phyloP scores from a whole-genome alignment of 1,139 yeast species.

The Suhomyces ambrosiae region DNA sequence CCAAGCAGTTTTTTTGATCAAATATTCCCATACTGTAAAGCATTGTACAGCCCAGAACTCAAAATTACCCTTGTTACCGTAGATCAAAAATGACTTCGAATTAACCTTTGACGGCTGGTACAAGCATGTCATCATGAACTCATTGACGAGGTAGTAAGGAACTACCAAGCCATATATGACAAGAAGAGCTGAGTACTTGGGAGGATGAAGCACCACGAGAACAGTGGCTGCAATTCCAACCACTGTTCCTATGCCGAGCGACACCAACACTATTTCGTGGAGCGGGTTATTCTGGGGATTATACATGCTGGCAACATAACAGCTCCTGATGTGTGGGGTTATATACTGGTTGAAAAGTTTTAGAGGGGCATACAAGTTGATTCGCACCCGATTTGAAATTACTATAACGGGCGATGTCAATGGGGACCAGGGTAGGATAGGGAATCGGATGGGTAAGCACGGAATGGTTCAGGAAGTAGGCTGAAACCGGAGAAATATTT shows the following conservation, averaged over 20 bases:
- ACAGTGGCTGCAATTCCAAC: conserved; percentile 16
- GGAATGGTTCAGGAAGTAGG: too few species aligned
- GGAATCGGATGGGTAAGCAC: too few species aligned
- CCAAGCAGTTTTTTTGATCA: conserved; percentile 11
- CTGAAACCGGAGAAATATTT: too few species aligned
- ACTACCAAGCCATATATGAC: conserved; percentile 25
- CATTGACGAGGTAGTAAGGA: conserved; percentile 30
- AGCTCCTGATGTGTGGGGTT: too few species aligned
- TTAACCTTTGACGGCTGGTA: conserved; percentile 32
- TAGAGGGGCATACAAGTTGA: too few species aligned
- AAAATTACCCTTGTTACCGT: conserved; percentile 39
- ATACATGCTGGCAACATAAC: too few species aligned
- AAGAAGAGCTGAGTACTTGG: conserved; percentile 10
- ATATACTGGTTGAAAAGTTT: not conserved
- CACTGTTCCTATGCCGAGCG: conserved; percentile 25
- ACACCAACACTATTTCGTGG: conserved; percentile 25
- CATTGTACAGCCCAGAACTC: conserved; percentile 36
- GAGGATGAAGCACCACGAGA: not conserved
- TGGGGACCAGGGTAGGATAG: not conserved
- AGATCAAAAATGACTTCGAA: conserved; percentile 38
- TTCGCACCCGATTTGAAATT: too few species aligned
- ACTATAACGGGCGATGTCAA: conserved; percentile 4
- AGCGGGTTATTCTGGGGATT: conserved; percentile 24
- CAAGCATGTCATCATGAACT: conserved; percentile 30
- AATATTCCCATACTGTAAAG: conserved; percentile 29